Base-by-base conservation (phyloP, 352 stramenopile species). In the Phytophthora hibernalis region DNA sequence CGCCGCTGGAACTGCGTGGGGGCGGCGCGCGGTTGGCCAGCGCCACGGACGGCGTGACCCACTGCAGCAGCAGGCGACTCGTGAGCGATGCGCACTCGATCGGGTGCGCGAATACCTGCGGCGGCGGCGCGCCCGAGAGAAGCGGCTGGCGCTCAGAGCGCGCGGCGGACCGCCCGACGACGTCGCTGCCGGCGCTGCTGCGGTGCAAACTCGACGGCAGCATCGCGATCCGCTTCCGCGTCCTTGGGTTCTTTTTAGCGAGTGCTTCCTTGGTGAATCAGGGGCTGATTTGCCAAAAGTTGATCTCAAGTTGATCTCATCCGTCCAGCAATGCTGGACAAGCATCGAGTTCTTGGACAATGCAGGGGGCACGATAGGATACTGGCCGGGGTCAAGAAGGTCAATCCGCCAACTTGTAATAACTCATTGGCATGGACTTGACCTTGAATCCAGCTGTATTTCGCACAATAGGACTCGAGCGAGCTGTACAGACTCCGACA, bases 11-110 rank as follows among this genome's bases (percentile, higher is more conserved):
- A 54, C 21, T 57, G 73, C 67, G 43, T 66, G 18, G 30, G 70
- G 79, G 50, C 31, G 82, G 70, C 22, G 66, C 45, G 1, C 66
- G 45, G 52, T 85, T 83, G 31, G 75, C 73, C 2, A 80, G 56
- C 11, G 62, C 40, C 26, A 90, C 57, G 12, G 83, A 52, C 22
- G 77, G 76, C 20, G 72, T 70, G 47, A 84, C 75, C 82, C 82
- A 91, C 26, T 72, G 62, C 12, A 91, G 43, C 45, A 86, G 57
- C 38, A 88, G 43, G 40, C 68, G 70, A 43, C 73, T 79, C 6
- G 71, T 58, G 18, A 83, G 51, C 49, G 77, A 84, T 61, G 79
- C 74, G 37, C 67, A 78, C 33, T 83, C 66, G 42, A 82, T 40
- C 13, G 77, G 77, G 50, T 85, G 79, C 12, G 50, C 62, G 55